Base-by-base conservation (phyloP, 75 land plant species). In the Gnetum montanum region DNA sequence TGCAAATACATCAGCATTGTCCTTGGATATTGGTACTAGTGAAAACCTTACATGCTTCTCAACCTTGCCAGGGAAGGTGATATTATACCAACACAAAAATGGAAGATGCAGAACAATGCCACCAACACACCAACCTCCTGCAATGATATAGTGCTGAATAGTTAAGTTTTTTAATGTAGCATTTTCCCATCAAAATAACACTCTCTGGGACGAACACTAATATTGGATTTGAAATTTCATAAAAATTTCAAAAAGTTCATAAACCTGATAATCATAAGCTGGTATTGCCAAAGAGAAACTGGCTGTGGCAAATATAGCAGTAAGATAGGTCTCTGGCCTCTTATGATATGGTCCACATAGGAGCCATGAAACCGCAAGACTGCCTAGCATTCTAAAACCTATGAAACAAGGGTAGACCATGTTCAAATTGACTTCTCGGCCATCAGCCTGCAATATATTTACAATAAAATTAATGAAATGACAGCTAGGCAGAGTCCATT, bases 251-350 rank as follows among this genome's bases (percentile, higher is more conserved):
- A 52, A 34, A 61, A 24, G 34, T 15, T 27, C 27, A 35, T 1
- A n/a, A 64, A 82, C 97, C 97, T 92, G 97, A 68, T 92, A 84
- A 66, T 92, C 97, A 70, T 87, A 84, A 44, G 97, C 97, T 26
- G 83, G 76, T 11, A 87, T 31, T 38, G 70, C 64, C 19, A 92
- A 64, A 6, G 67, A 70, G 48, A 81, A 25, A 28, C 86, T 80
- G 46, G 77, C 74, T 49, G 66, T 36, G 10, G 48, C 22, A 40
- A 76, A 82, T 15, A 70, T 60, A 59, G 41, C 57, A 23, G 74
- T 60, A 27, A 87, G 50, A 31, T 34, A 80, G 23, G 64, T 75
- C 44, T 86, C 97, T 40, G 70, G 73, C 10, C 68, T 65, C 11
- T 60, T 1, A 22, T 59, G 45, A 31, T 70, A 64, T 23, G 80